Evolutionary conservation across 2,329 filamentous ascomycete species (phyloP).

Genomic region (Aureobasidium sp.): DNA sequence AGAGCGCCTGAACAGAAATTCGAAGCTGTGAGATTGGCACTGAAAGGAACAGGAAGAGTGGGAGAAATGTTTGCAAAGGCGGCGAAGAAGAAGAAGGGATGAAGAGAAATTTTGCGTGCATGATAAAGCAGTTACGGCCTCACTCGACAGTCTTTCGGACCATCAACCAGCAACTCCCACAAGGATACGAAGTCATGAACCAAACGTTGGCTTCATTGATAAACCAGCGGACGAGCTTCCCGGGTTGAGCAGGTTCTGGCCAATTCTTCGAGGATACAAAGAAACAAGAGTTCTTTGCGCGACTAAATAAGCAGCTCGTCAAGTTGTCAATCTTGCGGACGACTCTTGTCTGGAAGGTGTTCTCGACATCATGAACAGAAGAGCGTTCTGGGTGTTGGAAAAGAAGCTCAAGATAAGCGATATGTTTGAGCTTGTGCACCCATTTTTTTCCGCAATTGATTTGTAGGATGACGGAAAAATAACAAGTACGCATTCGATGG

Average conservation of each 20-base stretch:
- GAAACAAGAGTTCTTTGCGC: no score
- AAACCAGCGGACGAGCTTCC: no score
- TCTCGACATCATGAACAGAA: background rate
- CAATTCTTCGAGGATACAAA: no score
- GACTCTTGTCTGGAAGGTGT: background rate
- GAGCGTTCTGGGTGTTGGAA: background rate
- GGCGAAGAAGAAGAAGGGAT: background rate
- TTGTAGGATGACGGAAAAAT: background rate
- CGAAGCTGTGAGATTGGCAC: slow-evolving; percentile 54
- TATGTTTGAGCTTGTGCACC: background rate
- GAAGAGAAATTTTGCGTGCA: no score
- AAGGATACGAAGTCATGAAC: background rate
- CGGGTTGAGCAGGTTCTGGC: no score
- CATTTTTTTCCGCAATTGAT: background rate
- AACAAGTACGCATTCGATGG: no score
- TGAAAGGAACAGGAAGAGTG: slow-evolving; percentile 59
- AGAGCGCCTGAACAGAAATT: slow-evolving; percentile 70
- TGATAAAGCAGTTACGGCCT: no score
- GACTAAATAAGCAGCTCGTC: no score
- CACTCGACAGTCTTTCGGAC: no score
- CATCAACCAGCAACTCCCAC: no score
- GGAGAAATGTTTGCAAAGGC: slow-evolving; percentile 42
- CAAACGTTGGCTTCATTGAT: no score
- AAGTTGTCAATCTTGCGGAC: background rate
- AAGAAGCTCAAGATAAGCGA: background rate